Base-by-base conservation (phyloP, 352 stramenopile genomes). In the Peronosclerospora sorghi region DNA sequence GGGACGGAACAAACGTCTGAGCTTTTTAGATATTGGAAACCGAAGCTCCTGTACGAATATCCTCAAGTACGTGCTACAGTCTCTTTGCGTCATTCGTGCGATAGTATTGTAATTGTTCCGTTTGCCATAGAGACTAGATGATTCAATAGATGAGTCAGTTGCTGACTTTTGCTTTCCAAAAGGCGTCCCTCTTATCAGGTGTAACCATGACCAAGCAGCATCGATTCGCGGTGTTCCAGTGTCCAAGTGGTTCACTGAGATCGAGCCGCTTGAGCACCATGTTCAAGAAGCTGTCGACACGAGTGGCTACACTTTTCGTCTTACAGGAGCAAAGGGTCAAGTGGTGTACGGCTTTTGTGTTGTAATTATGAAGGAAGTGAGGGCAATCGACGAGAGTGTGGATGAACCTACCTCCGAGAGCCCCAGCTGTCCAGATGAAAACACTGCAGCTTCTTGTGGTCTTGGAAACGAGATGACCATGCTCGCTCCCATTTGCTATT, bases 271-370 rank as follows among this genome's bases (percentile, higher is more conserved):
- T 10, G 63, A 83, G 39, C 69, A 77, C 27, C 76, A 88, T 36
- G 62, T 60, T 4, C 71, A 76, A 32, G 62, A 68, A 28, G n/a
- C n/a, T n/a, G n/a, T n/a, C n/a, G n/a, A n/a, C n/a, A 83, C 69
- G 34, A 80, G 58, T 21, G 73, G 72, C 0, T 92, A 92, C 46
- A 86, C 77, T 5, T 92, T 88, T 29, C 79, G 75, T 12, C 68
- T 92, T 30, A 92, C 79, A 0, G 79, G 79, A 4, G 78, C 74
- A 19, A 92, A 92, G 60, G 79, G 79, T 10, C 76, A 92, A 51
- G 62, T 84, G 6, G 49, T 89, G 14, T 84, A 92, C 27, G 79
- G 79, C 2, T 83, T 88, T 51, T 92, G 79, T 32, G 66, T 83
- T 24, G 56, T 74, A 8, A 47, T 89, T 12, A 68, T 91, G 49